phyloP scores from a whole-genome alignment of 2,329 filamentous ascomycete species.

The Stagonosporopsis vannaccii region DNA sequence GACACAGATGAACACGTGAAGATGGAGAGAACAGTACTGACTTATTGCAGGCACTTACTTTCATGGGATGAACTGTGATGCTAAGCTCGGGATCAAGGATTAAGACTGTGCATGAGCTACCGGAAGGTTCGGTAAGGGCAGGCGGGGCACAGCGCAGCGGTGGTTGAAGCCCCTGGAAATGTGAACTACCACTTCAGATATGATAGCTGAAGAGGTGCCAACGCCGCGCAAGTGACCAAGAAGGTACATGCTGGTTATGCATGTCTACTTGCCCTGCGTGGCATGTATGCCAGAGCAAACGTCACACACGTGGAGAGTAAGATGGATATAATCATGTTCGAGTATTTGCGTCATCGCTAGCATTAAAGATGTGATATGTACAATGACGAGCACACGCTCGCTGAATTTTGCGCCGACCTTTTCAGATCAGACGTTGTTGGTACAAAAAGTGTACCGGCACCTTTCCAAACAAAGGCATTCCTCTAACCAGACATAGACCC shows the following conservation, averaged over 20 bases:
- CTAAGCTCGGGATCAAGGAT: neutral
- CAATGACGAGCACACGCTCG: slow-evolving; percentile 22
- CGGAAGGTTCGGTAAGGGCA: slow-evolving; percentile 10
- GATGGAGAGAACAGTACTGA: slow-evolving; percentile 5
- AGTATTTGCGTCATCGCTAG: slow-evolving; percentile 17
- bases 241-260: neutral
- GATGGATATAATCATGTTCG: slow-evolving; percentile 5
- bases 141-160: slow-evolving; percentile 1
- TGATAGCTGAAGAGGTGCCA: neutral
- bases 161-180: neutral
- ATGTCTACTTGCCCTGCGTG: neutral
- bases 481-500: slow-evolving; percentile 20
- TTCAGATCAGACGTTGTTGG: slow-evolving; percentile 20
- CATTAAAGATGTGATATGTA: slow-evolving; percentile 39
- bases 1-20: neutral
- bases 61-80: slow-evolving; percentile 32
- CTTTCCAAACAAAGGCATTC: slow-evolving; percentile 24
- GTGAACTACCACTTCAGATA: neutral
- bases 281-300: neutral
- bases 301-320: neutral
- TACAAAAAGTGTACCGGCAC: slow-evolving; percentile 36
- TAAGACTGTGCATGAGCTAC: slow-evolving; percentile 2
- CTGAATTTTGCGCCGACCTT: slow-evolving; percentile 26
- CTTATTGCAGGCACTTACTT: slow-evolving; percentile 35
- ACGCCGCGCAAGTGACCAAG: neutral